Evolutionary conservation across 1,284 basidiomycete genomes (phyloP), one percentile per base, ranked within the genome.

Genomic region (Ceratobasidium sp.): DNA sequence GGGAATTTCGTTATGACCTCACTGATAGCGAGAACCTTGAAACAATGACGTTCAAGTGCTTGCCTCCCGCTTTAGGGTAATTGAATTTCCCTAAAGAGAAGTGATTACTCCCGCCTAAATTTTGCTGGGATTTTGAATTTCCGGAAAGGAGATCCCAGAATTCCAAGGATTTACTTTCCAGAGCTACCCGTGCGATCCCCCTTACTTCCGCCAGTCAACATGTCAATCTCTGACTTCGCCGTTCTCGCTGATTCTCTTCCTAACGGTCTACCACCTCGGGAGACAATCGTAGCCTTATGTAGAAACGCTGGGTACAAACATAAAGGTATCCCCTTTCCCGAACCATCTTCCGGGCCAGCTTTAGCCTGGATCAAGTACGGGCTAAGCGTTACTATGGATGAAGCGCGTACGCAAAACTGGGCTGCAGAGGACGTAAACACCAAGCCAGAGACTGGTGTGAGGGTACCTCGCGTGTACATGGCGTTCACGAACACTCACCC

Each of bases 401-500:
- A 78, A 64, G 77, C 77, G 7, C 44, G 19, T 36, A 78, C 77
- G 6, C 76, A 77, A 71, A 27, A 41, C 22, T 59, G 29, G 41
- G 76, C 76, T 29, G 63, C 75, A 29, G 36, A 71, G 56, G 27
- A 27, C 51, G 45, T 75, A 15, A 24, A 51, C 15, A 51, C 29
- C 53, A 31, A 54, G 1, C 51, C 51, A 41, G 66, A 24, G 33
- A 24, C 75, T 41, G 73, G 22, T 33, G n/a, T n/a, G n/a, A 76
- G 72, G 31, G 78, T 48, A 53, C 78, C 78, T 67, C 62, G 56
- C 50, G 78, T 79, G 29, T 79, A 73, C 75, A 66, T 73, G 50
- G 78, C 78, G 24, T 79, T 78, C 63, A 59, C 50, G 41, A 53
- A n/a, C 11, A 63, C 2, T n/a, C 27, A 1, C 3, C 27, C 2